Conservation (phyloP, 139 green algal species). For the Medakamo hakoo region DNA sequence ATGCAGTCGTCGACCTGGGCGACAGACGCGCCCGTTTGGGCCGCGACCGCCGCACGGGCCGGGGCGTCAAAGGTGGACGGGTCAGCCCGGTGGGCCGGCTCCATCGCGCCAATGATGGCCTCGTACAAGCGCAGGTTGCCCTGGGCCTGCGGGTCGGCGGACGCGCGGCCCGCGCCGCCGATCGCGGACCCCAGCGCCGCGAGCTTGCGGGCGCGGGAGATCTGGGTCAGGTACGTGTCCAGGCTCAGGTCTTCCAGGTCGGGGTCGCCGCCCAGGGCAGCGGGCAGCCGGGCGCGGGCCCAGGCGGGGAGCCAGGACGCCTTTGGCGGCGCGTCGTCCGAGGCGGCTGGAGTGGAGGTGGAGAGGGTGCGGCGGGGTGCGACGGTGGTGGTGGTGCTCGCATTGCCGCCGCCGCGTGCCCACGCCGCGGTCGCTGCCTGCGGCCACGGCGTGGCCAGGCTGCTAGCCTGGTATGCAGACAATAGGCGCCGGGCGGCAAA, state of each 20-base stretch:
- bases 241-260: neutral
- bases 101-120: neutral
- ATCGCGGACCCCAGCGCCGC: neutral
- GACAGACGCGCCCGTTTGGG: neutral
- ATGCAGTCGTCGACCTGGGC: slow-evolving; percentile 11
- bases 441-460: too few relatives aligned
- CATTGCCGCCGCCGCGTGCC: too few relatives aligned
- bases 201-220: neutral
- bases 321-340: neutral
- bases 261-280: neutral
- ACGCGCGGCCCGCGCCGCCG: too few relatives aligned
- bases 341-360: neutral
- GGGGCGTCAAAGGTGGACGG: neutral
- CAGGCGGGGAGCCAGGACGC: neutral
- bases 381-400: too few relatives aligned
- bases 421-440: too few relatives aligned
- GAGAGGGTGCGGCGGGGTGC: neutral
- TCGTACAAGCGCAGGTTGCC: neutral
- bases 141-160: neutral
- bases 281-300: neutral
- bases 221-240: neutral
- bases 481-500: too few relatives aligned
- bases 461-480: too few relatives aligned
- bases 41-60: neutral
- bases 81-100: neutral